phyloP scores from a whole-genome alignment of 192 early-diverging fungal species.

The Thoreauomyces humboldtii region DNA sequence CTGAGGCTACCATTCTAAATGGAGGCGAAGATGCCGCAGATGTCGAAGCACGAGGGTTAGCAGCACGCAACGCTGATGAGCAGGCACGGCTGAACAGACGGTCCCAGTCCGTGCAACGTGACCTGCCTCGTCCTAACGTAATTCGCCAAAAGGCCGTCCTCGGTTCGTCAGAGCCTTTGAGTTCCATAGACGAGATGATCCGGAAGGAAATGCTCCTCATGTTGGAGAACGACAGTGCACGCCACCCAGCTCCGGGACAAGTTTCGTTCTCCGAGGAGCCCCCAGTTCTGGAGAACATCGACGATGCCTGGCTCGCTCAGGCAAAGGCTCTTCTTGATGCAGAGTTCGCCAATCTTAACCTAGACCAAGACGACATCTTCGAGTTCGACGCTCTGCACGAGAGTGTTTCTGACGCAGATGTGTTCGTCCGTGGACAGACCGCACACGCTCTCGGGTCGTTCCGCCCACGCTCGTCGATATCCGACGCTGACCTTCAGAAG shows the following conservation, averaged over 20 bases:
- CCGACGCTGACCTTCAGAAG: neutral
- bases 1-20: constrained; percentile 29
- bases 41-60: constrained; percentile 52
- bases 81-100: constrained; percentile 57
- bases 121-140: constrained; percentile 70
- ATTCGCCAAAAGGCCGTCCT: constrained; percentile 30
- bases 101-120: constrained; percentile 71
- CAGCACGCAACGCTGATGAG: constrained; percentile 49
- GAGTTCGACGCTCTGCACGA: neutral
- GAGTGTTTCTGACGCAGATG: neutral
- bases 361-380: neutral
- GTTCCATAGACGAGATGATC: constrained; percentile 55
- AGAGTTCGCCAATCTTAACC: constrained; percentile 43
- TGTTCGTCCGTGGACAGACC: constrained; percentile 10
- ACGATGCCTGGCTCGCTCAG: constrained; percentile 12
- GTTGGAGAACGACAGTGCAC: constrained; percentile 67
- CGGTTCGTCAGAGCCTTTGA: constrained; percentile 1
- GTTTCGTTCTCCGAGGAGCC: constrained; percentile 33
- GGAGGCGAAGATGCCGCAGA: constrained; percentile 73
- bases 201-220: constrained; percentile 70
- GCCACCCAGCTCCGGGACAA: constrained; percentile 67
- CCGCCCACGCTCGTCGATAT: neutral
- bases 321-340: constrained; percentile 56
- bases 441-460: constrained; percentile 7
- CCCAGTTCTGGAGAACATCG: constrained; percentile 39